Evolutionary conservation across 768 basidiomycete genomes (phyloP), one percentile per base, ranked within the genome.

Genomic region (Chalciporus piperatus): DNA sequence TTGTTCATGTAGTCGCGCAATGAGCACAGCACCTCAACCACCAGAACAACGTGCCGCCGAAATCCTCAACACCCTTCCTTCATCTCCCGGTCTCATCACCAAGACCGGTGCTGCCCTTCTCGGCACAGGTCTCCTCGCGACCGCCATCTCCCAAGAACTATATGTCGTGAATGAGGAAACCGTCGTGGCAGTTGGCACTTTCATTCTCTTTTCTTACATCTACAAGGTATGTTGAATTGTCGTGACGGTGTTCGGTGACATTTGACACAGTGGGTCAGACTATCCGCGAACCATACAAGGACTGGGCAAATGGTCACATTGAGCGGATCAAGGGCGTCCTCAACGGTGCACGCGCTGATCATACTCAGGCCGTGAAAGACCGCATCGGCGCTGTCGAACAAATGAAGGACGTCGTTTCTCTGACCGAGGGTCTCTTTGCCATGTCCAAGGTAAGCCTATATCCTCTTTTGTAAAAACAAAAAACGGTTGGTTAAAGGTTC

Each of bases 81-180:
- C 83, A 51, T 94, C 84, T 61, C 92, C 82, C 22, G 86, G 84
- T 67, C 79, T 97, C 72, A 79, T 95, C 77, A 92, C 93, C 69
- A 99, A 99, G 78, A 95, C 94, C 41, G 93, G 94, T 56, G 83
- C 89, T 47, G 88, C 93, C 63, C 78, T 98, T 64, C 84, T 98
- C 48, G 92, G 92, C 65, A 90, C 92, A 14, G 93, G 91, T 63
- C 76, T 91, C 54, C 75, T 86, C 50, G 96, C 95, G 14, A 82
- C 92, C 6, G 95, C 94, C 66, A 94, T 98, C 73, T 96, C 93
- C 13, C 89, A 93, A 68, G 95, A 99, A 74, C 84, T 98, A 45
- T 98, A 98, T 66, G 96, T 99, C 54, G 83, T 96, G 65, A 97
- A 97, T 70, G 95, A 98, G 72, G 97, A 98, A 78, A 85, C 90